Conservation (phyloP, 768 basidiomycete genomes). For the Crassisporium funariophilum region DNA sequence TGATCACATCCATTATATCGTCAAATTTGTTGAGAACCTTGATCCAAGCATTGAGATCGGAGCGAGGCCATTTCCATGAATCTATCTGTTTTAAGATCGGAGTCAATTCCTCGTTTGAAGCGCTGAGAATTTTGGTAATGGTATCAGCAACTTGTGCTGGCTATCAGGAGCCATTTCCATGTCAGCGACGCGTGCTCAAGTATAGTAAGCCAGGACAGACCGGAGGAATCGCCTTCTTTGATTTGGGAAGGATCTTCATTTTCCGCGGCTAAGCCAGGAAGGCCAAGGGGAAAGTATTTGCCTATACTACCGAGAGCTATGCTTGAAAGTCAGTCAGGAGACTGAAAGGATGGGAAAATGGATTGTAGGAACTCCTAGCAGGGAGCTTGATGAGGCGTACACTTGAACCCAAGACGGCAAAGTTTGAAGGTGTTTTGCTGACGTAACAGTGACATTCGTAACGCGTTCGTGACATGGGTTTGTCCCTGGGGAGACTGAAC, state of each 20-base stretch:
- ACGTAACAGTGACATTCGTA: constrained; percentile 30
- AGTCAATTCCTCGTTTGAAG: constrained; percentile 72
- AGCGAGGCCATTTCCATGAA: constrained; percentile 92
- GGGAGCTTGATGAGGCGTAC: not conserved
- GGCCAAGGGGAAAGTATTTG: constrained; percentile 5
- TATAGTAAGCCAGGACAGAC: constrained; percentile 45
- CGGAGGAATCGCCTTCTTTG: constrained; percentile 78
- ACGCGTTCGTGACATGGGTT: constrained; percentile 21
- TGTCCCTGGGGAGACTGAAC: too few relatives aligned
- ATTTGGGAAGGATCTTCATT: constrained; percentile 89
- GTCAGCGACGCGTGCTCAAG: constrained; percentile 16
- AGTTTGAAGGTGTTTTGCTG: constrained; percentile 29
- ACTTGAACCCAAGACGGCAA: constrained; percentile 4
- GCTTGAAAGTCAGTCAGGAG: too few relatives aligned
- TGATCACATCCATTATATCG: constrained; percentile 77
- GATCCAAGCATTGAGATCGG: constrained; percentile 96
- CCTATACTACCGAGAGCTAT: too few relatives aligned
- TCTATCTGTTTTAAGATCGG: constrained; percentile 69
- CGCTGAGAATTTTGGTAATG: constrained; percentile 67
- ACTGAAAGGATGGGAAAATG: too few relatives aligned
- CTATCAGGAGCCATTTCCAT: constrained; percentile 42
- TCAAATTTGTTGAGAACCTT: constrained; percentile 97
- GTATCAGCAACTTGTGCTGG: constrained; percentile 81
- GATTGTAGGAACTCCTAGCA: too few relatives aligned
- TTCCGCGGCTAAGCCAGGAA: constrained; percentile 53